These are phyloP conservation scores for Leccinellum albellum DNA, from an alignment of 768 basidiomycete species.

Conservation along the genomic window DNA sequence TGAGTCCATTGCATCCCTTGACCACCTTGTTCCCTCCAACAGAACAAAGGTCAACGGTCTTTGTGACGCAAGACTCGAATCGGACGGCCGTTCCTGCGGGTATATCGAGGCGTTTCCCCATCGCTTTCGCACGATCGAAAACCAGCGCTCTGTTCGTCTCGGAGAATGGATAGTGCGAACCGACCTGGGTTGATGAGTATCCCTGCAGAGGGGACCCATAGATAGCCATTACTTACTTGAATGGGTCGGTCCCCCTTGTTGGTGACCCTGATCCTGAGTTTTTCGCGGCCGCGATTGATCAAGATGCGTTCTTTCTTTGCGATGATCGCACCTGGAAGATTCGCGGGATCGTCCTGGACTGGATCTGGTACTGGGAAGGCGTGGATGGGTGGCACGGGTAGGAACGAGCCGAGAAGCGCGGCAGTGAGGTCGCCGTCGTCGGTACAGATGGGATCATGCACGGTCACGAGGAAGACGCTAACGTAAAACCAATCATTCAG, in stretches of 20 bases:
- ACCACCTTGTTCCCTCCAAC: slow-evolving; percentile 72
- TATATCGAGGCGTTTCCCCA: slow-evolving; percentile 88
- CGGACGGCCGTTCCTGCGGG: slow-evolving; percentile 92
- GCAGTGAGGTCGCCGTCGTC: slow-evolving; percentile 70
- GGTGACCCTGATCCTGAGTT: slow-evolving; percentile 70
- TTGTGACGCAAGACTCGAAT: slow-evolving; percentile 90
- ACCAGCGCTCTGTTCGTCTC: slow-evolving; percentile 79
- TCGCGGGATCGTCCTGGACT: slow-evolving; percentile 47
- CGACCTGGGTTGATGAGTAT: slow-evolving; percentile 50
- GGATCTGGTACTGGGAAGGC: slow-evolving; percentile 58
- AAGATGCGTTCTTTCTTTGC: slow-evolving; percentile 59
- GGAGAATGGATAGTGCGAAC: slow-evolving; percentile 92
- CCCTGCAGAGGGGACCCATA: not conserved
- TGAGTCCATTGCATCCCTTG: slow-evolving; percentile 75
- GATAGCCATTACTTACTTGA: slow-evolving; percentile 51
- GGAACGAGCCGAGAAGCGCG: slow-evolving; percentile 94
- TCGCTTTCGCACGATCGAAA: slow-evolving; percentile 80
- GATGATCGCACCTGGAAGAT: slow-evolving; percentile 74
- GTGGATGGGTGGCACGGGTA: slow-evolving; percentile 69
- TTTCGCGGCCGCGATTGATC: slow-evolving; percentile 71
- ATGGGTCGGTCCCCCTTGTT: slow-evolving; percentile 94
- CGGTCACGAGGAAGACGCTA: slow-evolving; percentile 88
- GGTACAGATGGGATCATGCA: slow-evolving; percentile 91
- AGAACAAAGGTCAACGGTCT: slow-evolving; percentile 76
- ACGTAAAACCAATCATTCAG: not conserved